Evolutionary conservation across 2,329 filamentous ascomycete genomes (phyloP).

Genomic region (Fusarium anthophilum): DNA sequence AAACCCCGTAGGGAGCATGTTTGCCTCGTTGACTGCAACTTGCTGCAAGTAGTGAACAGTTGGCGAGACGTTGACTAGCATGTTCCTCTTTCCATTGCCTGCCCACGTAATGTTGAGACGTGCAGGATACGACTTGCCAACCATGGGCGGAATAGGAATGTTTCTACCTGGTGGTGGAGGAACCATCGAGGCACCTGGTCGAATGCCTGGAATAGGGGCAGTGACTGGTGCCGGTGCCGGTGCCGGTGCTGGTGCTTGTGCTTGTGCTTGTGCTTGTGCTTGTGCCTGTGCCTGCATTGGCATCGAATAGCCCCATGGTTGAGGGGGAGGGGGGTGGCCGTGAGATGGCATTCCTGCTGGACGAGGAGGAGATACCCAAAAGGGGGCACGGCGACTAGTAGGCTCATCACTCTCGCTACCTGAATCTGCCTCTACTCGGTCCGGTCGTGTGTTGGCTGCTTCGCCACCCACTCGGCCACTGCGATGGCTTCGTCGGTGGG

Average conservation of each 20-base stretch:
- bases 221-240: not conserved
- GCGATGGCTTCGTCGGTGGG: slow-evolving; percentile 19
- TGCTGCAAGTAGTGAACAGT: slow-evolving; percentile 48
- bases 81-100: slow-evolving; percentile 43
- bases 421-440: slow-evolving; percentile 13
- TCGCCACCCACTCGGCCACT: slow-evolving; percentile 17
- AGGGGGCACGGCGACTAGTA: slow-evolving; percentile 1
- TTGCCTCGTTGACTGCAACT: slow-evolving; percentile 34
- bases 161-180: slow-evolving; percentile 7
- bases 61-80: slow-evolving; percentile 43
- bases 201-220: not conserved
- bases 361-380: slow-evolving; percentile 6
- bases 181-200: not conserved
- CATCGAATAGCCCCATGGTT: slow-evolving; percentile 12
- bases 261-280: not conserved
- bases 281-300: not conserved
- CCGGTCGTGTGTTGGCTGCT: slow-evolving; percentile 14
- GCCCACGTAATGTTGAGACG: slow-evolving; percentile 43
- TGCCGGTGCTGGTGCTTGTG: not conserved
- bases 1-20: slow-evolving; percentile 25
- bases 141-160: slow-evolving; percentile 8
- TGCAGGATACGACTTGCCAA: slow-evolving; percentile 30
- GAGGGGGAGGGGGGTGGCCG: slow-evolving; percentile 2
- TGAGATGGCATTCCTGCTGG: slow-evolving; percentile 6
- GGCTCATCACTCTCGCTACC: slow-evolving; percentile 11